Evolutionary conservation across 2,329 filamentous ascomycete genomes (phyloP), one percentile per base, ranked within the genome.

Genomic region (Periglandula ipomoeae): DNA sequence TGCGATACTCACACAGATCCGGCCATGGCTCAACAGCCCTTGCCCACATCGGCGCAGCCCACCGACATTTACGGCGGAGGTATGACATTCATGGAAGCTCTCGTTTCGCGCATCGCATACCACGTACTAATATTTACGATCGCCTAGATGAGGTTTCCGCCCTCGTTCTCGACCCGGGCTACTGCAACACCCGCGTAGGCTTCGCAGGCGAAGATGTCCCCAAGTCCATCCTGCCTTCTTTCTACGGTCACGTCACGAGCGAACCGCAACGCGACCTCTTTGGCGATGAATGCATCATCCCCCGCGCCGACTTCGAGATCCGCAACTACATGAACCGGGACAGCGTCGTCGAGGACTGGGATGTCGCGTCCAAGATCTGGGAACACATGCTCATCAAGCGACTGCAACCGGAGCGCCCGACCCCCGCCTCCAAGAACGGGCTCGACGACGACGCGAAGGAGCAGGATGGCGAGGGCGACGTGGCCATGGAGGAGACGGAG

Each of bases 171-270:
- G 93, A 98, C 64, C 87, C 93, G 3, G 93, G 94, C 53, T 96
- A 89, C 71, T 88, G 87, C 62, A 85, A 82, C 58, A 90, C 87
- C 37, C 89, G 94, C 69, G 93, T 90, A 52, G 93, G 93, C 50
- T 98, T 97, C 63, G 94, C 94, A 11, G 93, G 94, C 63, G 94
- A 98, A 78, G 93, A 98, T 70, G 85, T 89, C 1, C 93, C 93
- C 58, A 97, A 97, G 73, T 89, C 88, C 26, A 83, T 97, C 50
- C 78, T 95, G 50, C 90, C 91, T 24, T 93, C 89, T 40, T 89
- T 86, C 71, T 98, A 98, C 70, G 90, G 87, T 48, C 71, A 76
- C 61, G 60, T 76, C 48, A 75, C 66, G 53, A 60, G 59, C 56
- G 65, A 69, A 48, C 56, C 61, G 17, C 73, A 77, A 44, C 71